A percentile compares a stretch with the other conserved stretches of the same genome.
phyloP scores from a whole-genome alignment of 768 basidiomycete genomes.

The Leucocoprinus sp. region DNA sequence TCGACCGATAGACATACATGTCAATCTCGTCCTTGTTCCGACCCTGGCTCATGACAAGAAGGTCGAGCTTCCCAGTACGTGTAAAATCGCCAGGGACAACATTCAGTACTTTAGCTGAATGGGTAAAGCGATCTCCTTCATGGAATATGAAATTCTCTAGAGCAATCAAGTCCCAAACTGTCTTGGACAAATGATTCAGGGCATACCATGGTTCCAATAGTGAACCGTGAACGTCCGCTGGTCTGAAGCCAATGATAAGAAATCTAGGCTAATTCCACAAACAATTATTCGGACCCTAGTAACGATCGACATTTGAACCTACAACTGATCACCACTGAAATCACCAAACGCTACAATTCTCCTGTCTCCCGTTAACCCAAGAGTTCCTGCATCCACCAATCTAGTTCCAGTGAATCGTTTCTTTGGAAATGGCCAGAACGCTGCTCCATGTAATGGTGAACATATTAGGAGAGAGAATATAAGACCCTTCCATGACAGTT shows the following conservation, averaged over 20 bases:
- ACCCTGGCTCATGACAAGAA: conserved; percentile 78
- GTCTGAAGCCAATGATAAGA: conserved; percentile 67
- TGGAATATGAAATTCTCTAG: conserved; percentile 53
- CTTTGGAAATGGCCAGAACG: conserved; percentile 75
- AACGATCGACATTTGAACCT: conserved; percentile 22
- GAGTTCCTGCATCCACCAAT: conserved; percentile 67
- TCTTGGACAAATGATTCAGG: background rate
- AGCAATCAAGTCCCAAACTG: background rate
- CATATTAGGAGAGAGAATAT: conserved; percentile 1
- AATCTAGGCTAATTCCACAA: conserved; percentile 53
- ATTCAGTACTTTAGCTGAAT: conserved; percentile 57
- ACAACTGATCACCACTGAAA: conserved; percentile 96
- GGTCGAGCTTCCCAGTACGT: conserved; percentile 83
- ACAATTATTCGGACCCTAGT: conserved; percentile 2
- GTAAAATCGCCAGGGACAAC: conserved; percentile 92
- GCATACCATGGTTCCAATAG: conserved; percentile 74
- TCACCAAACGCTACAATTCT: conserved; percentile 88
- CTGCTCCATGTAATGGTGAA: conserved; percentile 2
- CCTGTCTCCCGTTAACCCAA: conserved; percentile 68
- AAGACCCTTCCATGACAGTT: background rate
- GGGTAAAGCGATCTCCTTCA: conserved; percentile 42
- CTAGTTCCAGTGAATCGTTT: conserved; percentile 80
- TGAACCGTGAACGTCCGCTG: conserved; percentile 70
- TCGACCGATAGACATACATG: conserved; percentile 64
- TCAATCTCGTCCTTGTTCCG: conserved; percentile 42